Conservation (phyloP, 1,139 yeast species). For the Kluyveromyces marxianus region DNA sequence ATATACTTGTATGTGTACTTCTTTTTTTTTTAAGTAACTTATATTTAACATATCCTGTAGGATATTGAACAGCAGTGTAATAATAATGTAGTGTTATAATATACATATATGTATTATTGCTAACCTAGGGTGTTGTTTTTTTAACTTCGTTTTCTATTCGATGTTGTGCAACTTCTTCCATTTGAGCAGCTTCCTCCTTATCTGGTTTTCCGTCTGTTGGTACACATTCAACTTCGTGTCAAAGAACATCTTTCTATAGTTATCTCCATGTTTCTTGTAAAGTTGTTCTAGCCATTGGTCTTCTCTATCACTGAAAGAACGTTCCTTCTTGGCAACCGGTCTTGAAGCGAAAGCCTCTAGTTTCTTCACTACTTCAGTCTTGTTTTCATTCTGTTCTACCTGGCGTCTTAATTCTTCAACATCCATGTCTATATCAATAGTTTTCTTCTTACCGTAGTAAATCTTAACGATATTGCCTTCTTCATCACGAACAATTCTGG, state of each 20-base stretch:
- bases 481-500: conserved; percentile 67
- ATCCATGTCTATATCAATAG: conserved; percentile 24
- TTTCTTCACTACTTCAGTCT: conserved; percentile 52
- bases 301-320: conserved; percentile 67
- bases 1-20: too few relatives aligned
- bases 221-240: conserved; percentile 75
- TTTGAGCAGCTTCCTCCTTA: conserved; percentile 56
- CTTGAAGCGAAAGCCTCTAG: conserved; percentile 61
- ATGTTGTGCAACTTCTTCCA: conserved; percentile 50
- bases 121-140: not conserved
- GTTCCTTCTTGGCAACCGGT: conserved; percentile 44
- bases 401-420: conserved; percentile 26
- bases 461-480: conserved; percentile 64
- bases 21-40: too few relatives aligned
- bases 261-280: conserved; percentile 76
- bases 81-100: not conserved
- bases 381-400: conserved; percentile 24
- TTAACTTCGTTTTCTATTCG: conserved; percentile 6
- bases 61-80: too few relatives aligned
- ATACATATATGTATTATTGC: not conserved
- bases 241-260: conserved; percentile 85
- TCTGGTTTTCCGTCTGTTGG: conserved; percentile 82
- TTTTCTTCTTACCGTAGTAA: conserved; percentile 55
- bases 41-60: too few relatives aligned
- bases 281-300: conserved; percentile 60